Percentiles rank a stretch among this genome's conserved stretches.
These are phyloP conservation scores for Arabidopsis arenosa DNA, from an alignment of 345 rosid species.

Conservation along the genomic window DNA sequence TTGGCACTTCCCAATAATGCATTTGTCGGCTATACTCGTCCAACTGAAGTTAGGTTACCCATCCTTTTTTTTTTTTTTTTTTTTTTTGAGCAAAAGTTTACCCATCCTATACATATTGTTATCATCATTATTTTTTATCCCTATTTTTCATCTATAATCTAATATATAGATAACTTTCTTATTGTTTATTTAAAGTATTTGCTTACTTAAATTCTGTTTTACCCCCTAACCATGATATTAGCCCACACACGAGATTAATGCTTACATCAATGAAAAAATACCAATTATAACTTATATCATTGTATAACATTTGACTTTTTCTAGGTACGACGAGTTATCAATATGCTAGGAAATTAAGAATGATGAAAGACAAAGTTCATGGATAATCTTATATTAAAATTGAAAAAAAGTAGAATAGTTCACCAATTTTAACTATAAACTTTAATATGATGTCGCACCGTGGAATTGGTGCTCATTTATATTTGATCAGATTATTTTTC, in stretches of 20 bases:
- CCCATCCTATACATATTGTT: conserved; percentile 18
- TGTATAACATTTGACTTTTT: conserved; percentile 6
- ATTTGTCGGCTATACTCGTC: conserved; percentile 43
- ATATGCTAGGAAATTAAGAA: background rate
- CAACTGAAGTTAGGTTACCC: conserved; percentile 38
- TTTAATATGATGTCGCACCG: background rate
- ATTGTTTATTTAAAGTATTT: background rate
- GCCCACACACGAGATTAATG: conserved; percentile 14
- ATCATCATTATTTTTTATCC: conserved; percentile 10
- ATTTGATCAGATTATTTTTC: background rate
- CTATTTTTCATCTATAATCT: background rate
- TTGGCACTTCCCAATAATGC: conserved; percentile 43
- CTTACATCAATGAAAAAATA: background rate
- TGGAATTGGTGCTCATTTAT: background rate
- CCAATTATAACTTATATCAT: background rate
- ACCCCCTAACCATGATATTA: background rate
- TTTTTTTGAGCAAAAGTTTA: too few species aligned
- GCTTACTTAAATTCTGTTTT: background rate
- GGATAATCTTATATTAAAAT: background rate
- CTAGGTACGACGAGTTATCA: background rate
- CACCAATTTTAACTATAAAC: background rate
- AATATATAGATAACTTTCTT: background rate
- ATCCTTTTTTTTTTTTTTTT: too few species aligned
- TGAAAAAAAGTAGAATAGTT: background rate
- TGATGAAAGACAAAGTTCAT: background rate